These are phyloP conservation scores for Ceratobasidium sp. DNA, from an alignment of 1,284 basidiomycete genomes.

Conservation along the genomic window DNA sequence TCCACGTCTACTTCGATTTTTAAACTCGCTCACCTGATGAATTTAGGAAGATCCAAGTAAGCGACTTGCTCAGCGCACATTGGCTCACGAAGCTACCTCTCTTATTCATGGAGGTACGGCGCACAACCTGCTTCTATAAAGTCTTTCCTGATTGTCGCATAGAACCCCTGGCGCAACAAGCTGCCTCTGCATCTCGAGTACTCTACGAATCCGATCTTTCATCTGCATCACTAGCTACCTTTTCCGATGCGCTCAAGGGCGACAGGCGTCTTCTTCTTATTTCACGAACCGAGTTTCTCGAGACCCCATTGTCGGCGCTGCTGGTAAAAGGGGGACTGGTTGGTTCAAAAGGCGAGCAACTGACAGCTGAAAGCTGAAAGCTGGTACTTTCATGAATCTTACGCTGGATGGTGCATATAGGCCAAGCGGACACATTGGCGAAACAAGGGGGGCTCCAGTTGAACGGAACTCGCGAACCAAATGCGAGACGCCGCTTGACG, in stretches of 20 bases:
- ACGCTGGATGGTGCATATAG: not conserved
- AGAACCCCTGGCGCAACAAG: slow-evolving; percentile 31
- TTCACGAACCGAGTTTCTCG: not conserved
- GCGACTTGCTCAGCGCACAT: slow-evolving; percentile 21
- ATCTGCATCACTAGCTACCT: slow-evolving; percentile 10
- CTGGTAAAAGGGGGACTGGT: slow-evolving; percentile 30
- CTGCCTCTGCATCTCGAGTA: slow-evolving; percentile 15
- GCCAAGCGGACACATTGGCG: slow-evolving; percentile 11
- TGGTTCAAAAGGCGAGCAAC: slow-evolving; percentile 12
- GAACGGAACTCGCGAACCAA: slow-evolving; percentile 9
- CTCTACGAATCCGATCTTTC: slow-evolving; percentile 25
- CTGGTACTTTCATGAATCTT: not conserved
- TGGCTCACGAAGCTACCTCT: slow-evolving; percentile 35
- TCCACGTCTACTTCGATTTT: not conserved
- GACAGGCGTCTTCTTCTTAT: slow-evolving; percentile 28
- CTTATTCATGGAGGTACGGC: slow-evolving; percentile 33
- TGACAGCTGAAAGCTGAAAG: not conserved
- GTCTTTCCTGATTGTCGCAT: not conserved
- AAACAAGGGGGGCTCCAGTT: slow-evolving; percentile 30
- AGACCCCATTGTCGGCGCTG: slow-evolving; percentile 8
- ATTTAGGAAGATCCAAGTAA: slow-evolving; percentile 29
- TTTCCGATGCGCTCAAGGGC: slow-evolving; percentile 7
- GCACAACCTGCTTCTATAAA: not conserved
- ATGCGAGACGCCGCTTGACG: slow-evolving; percentile 5
- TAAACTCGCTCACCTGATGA: not conserved